phyloP scores from a whole-genome alignment of 2,329 filamentous ascomycete genomes.

The Pseudogymnoascus sp. region DNA sequence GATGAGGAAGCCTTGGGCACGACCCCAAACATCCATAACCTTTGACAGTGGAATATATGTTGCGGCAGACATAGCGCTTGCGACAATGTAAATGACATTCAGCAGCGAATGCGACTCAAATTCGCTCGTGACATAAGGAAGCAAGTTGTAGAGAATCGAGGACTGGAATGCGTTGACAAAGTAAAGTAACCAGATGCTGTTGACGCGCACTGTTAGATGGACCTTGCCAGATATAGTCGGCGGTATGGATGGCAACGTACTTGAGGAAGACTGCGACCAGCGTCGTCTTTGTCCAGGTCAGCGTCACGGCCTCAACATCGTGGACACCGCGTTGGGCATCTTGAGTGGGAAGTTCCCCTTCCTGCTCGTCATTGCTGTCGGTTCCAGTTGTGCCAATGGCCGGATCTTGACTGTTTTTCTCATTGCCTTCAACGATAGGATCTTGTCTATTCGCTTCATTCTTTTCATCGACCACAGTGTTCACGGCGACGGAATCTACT shows the following conservation, averaged over 20 bases:
- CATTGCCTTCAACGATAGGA: neutral
- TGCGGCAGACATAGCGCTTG: constrained; percentile 49
- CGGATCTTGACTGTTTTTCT: neutral
- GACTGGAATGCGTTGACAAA: constrained; percentile 37
- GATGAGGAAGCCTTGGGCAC: constrained; percentile 55
- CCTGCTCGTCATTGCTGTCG: neutral
- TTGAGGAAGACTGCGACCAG: constrained; percentile 40
- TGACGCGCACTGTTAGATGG: constrained; percentile 1
- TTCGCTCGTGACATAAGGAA: constrained; percentile 22
- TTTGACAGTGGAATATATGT: constrained; percentile 61
- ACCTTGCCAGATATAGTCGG: neutral
- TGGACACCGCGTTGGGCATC: constrained; percentile 35
- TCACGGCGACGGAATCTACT: neutral
- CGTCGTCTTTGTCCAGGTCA: constrained; percentile 44
- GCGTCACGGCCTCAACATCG: constrained; percentile 45
- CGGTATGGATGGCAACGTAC: constrained; percentile 29
- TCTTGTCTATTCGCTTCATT: neutral
- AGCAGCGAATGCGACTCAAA: constrained; percentile 22
- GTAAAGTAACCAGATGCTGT: constrained; percentile 40
- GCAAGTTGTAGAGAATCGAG: constrained; percentile 26
- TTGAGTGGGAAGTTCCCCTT: constrained; percentile 14
- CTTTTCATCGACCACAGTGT: neutral
- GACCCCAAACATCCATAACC: constrained; percentile 60
- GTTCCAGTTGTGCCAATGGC: neutral
- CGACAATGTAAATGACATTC: constrained; percentile 47